Evolutionary conservation across 176 grass and related monocot species (phyloP), one percentile per base, ranked within the genome.

Genomic region (Eragrostis nindensis): DNA sequence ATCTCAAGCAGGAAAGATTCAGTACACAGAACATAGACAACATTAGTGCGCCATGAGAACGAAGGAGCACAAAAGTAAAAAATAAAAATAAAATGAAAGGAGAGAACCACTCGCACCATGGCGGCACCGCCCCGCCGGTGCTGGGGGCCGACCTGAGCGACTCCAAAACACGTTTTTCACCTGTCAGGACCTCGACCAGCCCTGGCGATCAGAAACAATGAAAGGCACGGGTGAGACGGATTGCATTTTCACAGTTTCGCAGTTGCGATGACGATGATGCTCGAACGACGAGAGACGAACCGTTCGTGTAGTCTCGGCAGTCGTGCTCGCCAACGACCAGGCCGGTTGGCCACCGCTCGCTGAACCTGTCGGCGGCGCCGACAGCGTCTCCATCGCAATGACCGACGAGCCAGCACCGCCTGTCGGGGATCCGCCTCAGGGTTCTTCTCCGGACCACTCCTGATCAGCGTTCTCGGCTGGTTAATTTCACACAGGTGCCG

Each of bases 241-340:
- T 60, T 46, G 25, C 41, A 32, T 63, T 53, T 41, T 21, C 48
- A 18, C 2, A 32, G 43, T 52, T 39, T 7, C 32, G 17, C 41
- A 66, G n/a, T 16, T 18, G 10, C 6, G 59, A 48, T 63, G 26
- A n/a, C n/a, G n/a, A 8, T 16, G 46, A 21, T 24, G 55, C 55
- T 60, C 40, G 30, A 67, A 81, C 71, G 90, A 48, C 16, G 48
- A 1, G n/a, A n/a, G 21, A 12, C 18, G 6, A 2, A 98, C 95
- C 95, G 9, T 93, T 91, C 29, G 88, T 93, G 80, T 91, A 95
- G 72, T 95, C 81, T 9, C 88, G 88, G 48, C 95, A 95, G 87
- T 95, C 95, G 50, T 95, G 88, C 82, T 82, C 74, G 73, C 92
- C 92, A 43, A 93, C 84, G 62, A 91, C 76, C 69, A 93, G 85